Evolutionary conservation across 2,329 filamentous ascomycete genomes (phyloP).

Genomic region (Trichoderma atrobrunneum): DNA sequence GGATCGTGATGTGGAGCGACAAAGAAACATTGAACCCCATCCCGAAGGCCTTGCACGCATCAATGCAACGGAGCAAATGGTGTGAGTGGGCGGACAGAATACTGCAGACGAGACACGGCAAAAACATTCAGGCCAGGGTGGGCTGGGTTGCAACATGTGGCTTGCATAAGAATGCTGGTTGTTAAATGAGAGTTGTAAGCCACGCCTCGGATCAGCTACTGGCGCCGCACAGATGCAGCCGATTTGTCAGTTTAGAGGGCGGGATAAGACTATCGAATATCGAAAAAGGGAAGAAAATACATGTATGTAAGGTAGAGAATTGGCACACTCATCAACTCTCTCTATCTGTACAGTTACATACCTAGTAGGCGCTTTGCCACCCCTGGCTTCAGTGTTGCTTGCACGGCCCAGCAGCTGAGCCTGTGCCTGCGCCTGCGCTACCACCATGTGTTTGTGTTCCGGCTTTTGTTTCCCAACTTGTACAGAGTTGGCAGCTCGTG

Average conservation of each 20-base stretch:
- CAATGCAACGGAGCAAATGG: not conserved
- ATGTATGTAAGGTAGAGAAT: not conserved
- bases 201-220: not conserved
- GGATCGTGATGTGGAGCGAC: slow-evolving; percentile 9
- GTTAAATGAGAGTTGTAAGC: slow-evolving; percentile 15
- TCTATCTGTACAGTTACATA: not conserved
- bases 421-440: not conserved
- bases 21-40: not conserved
- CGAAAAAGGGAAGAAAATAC: not conserved
- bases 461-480: not conserved
- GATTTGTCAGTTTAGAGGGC: not conserved
- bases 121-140: not conserved
- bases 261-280: slow-evolving; percentile 11
- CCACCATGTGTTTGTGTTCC: not conserved
- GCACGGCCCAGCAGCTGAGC: not conserved
- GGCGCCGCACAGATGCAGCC: not conserved
- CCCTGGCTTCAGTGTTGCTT: not conserved
- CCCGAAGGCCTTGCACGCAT: slow-evolving; percentile 12
- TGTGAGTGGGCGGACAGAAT: slow-evolving; percentile 6
- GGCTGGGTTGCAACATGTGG: slow-evolving; percentile 15
- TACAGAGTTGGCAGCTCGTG: slow-evolving; percentile 8
- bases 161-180: slow-evolving; percentile 17
- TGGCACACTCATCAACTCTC: not conserved
- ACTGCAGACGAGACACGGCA: not conserved
- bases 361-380: not conserved